Evolutionary conservation across 106 monocot genomes (phyloP), one percentile per base, ranked within the genome.

Genomic region (Platanthera guangdongensis): DNA sequence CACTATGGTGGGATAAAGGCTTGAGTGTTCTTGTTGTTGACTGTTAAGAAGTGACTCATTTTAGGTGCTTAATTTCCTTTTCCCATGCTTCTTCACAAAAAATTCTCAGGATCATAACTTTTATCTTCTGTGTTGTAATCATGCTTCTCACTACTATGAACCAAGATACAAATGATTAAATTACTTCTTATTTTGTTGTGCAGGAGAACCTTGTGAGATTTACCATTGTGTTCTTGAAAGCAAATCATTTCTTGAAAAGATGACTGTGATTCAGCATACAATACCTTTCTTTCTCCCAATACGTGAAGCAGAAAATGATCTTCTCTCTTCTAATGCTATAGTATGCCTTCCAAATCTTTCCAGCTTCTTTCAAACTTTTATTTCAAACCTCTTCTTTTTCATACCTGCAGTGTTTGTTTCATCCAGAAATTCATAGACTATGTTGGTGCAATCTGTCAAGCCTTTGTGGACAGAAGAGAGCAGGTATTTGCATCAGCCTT

Each of bases 181-280:
- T 62, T 14, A n/a, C 9, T 19, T 63, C 0, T 22, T 73, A 13
- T 87, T 78, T 21, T 57, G 52, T 81, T 80, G 88, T 84, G 48
- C 85, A 99, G 99, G 92, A 72, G 99, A 99, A 76, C 92, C 92
- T 67, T 94, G 89, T 88, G 99, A 99, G 53, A 81, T 86, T 67
- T 99, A 80, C 72, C 90, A 99, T 81, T 94, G 94, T 84, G 89
- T 99, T 21, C 86, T 99, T 78, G 94, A 99, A 83, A 99, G 99
- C 84, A 99, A 94, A 85, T 99, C 99, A 63, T 99, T 99, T 83
- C 94, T 99, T 77, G 89, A 99, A 78, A 99, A 99, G 79, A 88
- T 99, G 85, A 88, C 73, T 74, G 94, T 99, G 39, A 82, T 84
- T 80, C 92, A 99, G 65, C 99, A 99, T 74, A 94, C 94, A 55